Evolutionary conservation across 768 basidiomycete species (phyloP).

Genomic region (Zangia roseola): DNA sequence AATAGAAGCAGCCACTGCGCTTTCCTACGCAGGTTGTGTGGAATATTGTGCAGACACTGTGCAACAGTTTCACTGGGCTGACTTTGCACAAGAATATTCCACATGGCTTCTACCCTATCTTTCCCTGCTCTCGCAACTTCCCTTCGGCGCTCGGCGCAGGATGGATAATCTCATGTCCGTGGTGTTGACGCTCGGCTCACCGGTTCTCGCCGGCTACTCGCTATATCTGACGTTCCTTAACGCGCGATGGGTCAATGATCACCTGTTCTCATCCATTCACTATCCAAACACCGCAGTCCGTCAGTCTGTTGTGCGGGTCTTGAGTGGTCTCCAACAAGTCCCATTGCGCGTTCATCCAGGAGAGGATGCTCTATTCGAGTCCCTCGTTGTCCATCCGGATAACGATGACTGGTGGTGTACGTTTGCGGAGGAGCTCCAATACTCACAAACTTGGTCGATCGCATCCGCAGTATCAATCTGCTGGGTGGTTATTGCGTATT

Average conservation of each 20-base stretch:
- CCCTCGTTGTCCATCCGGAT: conserved; percentile 40
- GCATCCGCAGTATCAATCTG: conserved; percentile 39
- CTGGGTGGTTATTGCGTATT: conserved; percentile 46
- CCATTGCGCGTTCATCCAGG: conserved; percentile 34
- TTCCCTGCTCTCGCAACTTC: conserved; percentile 48
- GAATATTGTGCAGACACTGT: conserved; percentile 2
- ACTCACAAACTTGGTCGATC: conserved; percentile 41
- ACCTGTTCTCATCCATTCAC: conserved; percentile 27
- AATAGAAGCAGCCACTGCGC: conserved; percentile 1
- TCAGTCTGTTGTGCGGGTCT: conserved; percentile 28
- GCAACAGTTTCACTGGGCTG: no score
- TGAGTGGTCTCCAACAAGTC: conserved; percentile 43
- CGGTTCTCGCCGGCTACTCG: conserved; percentile 45
- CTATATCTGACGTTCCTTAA: conserved; percentile 43
- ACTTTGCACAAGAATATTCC: conserved; percentile 36
- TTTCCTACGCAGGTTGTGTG: conserved; percentile 9
- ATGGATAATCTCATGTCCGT: conserved; percentile 43
- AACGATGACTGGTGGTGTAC: conserved; percentile 45
- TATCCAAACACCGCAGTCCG: conserved; percentile 20
- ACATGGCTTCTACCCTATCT: conserved; percentile 51
- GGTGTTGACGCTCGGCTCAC: conserved; percentile 45
- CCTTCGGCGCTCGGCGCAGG: conserved; percentile 41
- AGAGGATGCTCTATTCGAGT: conserved; percentile 32
- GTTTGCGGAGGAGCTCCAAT: conserved; percentile 34
- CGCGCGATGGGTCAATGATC: conserved; percentile 39